Evolutionary conservation across 768 basidiomycete species (phyloP).

Genomic region (Suillus placidus): DNA sequence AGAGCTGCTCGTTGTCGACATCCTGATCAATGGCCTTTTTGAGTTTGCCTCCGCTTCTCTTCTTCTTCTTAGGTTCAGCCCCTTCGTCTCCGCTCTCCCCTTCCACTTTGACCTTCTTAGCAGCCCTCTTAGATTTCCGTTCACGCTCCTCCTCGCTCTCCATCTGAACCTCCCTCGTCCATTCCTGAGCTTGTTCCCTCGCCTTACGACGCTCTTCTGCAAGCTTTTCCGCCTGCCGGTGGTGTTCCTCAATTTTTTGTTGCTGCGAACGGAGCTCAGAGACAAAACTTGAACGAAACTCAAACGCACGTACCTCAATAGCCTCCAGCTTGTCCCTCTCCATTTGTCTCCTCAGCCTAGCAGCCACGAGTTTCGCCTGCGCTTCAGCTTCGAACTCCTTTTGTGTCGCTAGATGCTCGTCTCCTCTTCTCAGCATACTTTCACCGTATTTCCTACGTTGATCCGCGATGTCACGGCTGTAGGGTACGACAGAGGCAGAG

Average conservation of each 20-base stretch:
- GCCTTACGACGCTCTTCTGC: conserved; percentile 76
- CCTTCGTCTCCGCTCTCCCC: conserved; percentile 56
- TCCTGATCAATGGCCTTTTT: conserved; percentile 56
- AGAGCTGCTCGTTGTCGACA: conserved; percentile 65
- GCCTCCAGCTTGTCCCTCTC: conserved; percentile 71
- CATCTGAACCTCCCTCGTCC: conserved; percentile 68
- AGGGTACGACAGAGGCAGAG: conserved; percentile 68
- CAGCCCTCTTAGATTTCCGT: conserved; percentile 56
- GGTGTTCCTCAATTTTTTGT: conserved; percentile 62
- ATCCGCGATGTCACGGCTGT: conserved; percentile 84
- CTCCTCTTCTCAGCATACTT: conserved; percentile 77
- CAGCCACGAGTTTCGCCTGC: conserved; percentile 73
- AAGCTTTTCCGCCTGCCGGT: conserved; percentile 74
- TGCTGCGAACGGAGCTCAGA: conserved; percentile 41
- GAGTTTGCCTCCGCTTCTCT: conserved; percentile 69
- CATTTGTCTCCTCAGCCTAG: conserved; percentile 76
- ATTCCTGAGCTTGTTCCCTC: conserved; percentile 78
- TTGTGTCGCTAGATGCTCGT: conserved; percentile 78
- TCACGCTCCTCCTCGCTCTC: conserved; percentile 83
- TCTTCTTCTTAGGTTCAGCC: conserved; percentile 72
- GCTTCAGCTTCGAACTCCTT: conserved; percentile 70
- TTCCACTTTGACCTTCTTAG: conserved; percentile 55
- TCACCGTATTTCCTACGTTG: conserved; percentile 91
- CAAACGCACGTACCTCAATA: conserved; percentile 55
- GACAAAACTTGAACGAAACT: conserved; percentile 4